Evolutionary conservation across 192 early-diverging fungal genomes (phyloP).

Genomic region (Umbelopsis sp.): DNA sequence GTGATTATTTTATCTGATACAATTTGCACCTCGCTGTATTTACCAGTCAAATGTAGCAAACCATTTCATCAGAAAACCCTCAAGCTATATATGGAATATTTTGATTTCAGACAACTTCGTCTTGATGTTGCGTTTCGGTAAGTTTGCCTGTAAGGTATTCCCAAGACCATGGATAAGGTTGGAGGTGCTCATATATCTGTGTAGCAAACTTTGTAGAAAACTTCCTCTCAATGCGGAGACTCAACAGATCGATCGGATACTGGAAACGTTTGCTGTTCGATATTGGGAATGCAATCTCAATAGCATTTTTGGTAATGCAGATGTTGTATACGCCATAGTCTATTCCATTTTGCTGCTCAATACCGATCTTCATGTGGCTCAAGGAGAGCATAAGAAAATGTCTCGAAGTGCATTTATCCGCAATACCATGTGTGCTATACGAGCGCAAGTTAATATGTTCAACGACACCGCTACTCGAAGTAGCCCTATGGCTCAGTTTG

Average conservation of each 20-base stretch:
- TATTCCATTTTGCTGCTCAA: slow-evolving; percentile 89
- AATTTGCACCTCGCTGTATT: not conserved
- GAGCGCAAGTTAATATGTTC: slow-evolving; percentile 37
- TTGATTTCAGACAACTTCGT: slow-evolving; percentile 31
- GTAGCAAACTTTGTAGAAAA: slow-evolving; percentile 67
- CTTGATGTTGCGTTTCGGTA: slow-evolving; percentile 37
- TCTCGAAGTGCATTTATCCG: slow-evolving; percentile 70
- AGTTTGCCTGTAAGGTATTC: not conserved
- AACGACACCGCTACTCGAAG: slow-evolving; percentile 17
- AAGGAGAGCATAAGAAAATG: slow-evolving; percentile 72
- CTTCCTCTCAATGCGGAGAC: slow-evolving; percentile 87
- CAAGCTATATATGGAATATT: slow-evolving; percentile 33
- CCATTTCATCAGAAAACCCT: slow-evolving; percentile 28
- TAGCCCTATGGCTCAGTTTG: not conserved
- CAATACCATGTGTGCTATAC: slow-evolving; percentile 64
- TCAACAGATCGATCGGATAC: slow-evolving; percentile 89
- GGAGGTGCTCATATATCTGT: slow-evolving; percentile 1
- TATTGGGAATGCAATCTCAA: slow-evolving; percentile 85
- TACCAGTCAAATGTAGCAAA: slow-evolving; percentile 9
- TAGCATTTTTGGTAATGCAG: slow-evolving; percentile 52
- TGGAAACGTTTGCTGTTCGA: slow-evolving; percentile 77
- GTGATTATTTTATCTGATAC: not conserved
- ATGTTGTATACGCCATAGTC: slow-evolving; percentile 84
- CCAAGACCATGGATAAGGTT: not conserved
- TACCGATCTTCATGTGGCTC: slow-evolving; percentile 91